Evolutionary conservation across 169 alveolate species (phyloP).

Genomic region (Plasmodium gaboni): DNA sequence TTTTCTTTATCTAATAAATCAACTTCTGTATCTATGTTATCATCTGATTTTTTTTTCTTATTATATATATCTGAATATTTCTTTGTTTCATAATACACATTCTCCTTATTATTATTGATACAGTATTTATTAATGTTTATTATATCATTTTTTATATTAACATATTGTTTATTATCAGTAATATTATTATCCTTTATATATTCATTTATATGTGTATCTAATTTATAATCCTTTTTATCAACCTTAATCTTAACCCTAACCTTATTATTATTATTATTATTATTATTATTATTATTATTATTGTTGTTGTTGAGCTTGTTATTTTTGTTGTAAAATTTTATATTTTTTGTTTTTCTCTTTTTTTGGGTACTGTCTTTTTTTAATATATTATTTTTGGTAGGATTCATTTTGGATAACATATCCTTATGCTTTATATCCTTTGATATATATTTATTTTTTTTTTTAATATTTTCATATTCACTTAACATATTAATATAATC

Average conservation of each 20-base stretch:
- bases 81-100: too few species aligned
- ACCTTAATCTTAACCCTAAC: neutral
- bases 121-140: too few species aligned
- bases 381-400: neutral
- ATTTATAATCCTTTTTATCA: neutral
- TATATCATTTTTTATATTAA: too few species aligned
- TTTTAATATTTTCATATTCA: constrained; percentile 34
- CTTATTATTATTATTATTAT: neutral
- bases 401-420: neutral
- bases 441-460: neutral
- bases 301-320: neutral
- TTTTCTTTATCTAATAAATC: constrained; percentile 23
- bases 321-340: neutral
- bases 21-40: neutral
- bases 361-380: neutral
- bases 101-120: too few species aligned
- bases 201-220: constrained; percentile 21
- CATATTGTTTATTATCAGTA: too few species aligned
- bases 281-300: neutral
- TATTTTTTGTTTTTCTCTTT: neutral
- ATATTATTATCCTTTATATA: neutral
- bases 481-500: constrained; percentile 17
- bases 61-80: too few species aligned
- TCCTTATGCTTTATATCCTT: too few species aligned
- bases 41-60: constrained; percentile 7